Base-by-base conservation (phyloP, 2,329 filamentous ascomycete genomes). In the Salinomyces thailandicus region DNA sequence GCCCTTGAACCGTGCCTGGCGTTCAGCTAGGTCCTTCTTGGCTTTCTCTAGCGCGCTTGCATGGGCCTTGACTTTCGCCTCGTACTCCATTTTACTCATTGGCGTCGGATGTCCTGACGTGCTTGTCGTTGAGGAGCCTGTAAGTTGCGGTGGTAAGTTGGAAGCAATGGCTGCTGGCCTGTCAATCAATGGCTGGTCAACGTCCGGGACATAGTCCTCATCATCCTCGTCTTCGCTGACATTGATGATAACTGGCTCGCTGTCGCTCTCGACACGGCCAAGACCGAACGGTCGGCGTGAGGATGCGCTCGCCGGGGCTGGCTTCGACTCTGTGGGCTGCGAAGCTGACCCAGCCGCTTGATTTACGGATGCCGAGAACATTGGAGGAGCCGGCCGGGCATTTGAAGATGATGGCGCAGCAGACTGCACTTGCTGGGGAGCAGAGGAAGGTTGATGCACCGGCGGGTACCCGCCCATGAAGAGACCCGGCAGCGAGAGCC, bases 221-320 rank as follows among this genome's bases (percentile, higher is more conserved):
- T 50, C 50, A 13, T 54, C 66, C 39, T 80, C 77, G 45, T 79
- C 75, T 18, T 93, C 87, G 53, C 85, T 93, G 26, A 93, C 79
- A 46, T 93, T 76, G 47, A 94, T 93, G 26, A 94, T 73, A 35
- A 93, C 72, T 2, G 72, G 72, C 33, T 77, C 69, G 16, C 79
- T 69, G 35, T 71, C 64, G 33, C 53, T 52, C 16, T 53, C 46
- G 31, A 55, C 47, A 16, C 68, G 66, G 31, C 66, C 67, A 30
- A 78, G 73, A 9, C 72, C 73, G 49, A 79, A 44, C 3, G 18
- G 78, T 3, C 75, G 72, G 33, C 79, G 75, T 48, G 82, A 83
- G 12, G 57, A 55, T 1, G 59, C 51, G 15, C 31, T 19, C 14
- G 31, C 22, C 9, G 22, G 22, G n/a, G 22, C 9, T n/a, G 22